These are phyloP conservation scores for Tylopilus sp. DNA, from an alignment of 768 basidiomycete species.

Conservation along the genomic window DNA sequence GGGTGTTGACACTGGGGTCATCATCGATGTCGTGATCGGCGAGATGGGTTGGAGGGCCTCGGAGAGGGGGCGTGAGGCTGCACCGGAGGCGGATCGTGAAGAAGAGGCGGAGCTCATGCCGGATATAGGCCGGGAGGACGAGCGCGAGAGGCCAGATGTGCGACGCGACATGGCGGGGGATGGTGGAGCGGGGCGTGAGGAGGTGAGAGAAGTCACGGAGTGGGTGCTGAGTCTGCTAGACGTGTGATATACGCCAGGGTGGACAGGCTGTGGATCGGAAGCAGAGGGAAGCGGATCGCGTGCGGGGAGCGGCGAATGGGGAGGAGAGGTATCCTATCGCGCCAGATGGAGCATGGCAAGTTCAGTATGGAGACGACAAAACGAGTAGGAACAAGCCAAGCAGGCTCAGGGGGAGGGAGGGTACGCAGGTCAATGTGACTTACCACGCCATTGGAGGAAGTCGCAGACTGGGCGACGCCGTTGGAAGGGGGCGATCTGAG, in stretches of 20 bases:
- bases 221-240: constrained; percentile 22
- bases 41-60: neutral
- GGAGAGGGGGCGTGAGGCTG: neutral
- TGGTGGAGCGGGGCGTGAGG: constrained; percentile 58
- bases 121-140: constrained; percentile 25
- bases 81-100: constrained; percentile 13
- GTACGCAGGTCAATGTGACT: constrained; percentile 22
- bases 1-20: neutral
- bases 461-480: neutral
- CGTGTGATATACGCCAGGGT: constrained; percentile 5
- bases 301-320: constrained; percentile 22
- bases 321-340: constrained; percentile 30
- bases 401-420: constrained; percentile 16
- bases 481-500: neutral
- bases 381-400: constrained; percentile 23
- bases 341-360: constrained; percentile 27
- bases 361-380: constrained; percentile 29
- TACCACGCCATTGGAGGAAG: constrained; percentile 23
- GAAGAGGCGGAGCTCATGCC: constrained; percentile 12
- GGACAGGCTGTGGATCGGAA: constrained; percentile 3
- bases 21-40: neutral
- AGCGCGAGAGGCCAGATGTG: constrained; percentile 31
- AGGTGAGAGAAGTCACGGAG: constrained; percentile 35
- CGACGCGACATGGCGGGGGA: constrained; percentile 52
- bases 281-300: constrained; percentile 27